Conservation (phyloP, 169 alveolate genomes). For the Cryptosporidium andersoni region DNA sequence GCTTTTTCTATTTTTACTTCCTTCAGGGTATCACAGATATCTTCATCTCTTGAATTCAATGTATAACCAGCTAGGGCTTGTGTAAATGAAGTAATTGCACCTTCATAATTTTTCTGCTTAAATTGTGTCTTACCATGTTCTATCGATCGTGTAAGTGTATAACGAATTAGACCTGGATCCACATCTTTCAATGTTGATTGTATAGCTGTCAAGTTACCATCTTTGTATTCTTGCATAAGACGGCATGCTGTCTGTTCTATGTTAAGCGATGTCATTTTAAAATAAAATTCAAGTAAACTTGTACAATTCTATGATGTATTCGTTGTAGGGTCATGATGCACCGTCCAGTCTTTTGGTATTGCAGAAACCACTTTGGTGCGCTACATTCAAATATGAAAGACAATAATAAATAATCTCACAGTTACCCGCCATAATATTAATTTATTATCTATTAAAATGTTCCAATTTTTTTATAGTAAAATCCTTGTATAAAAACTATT, state of each 20-base stretch:
- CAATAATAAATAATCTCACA: too few relatives aligned
- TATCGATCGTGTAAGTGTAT: slow-evolving; percentile 14
- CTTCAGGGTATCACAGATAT: background rate
- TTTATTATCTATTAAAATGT: too few relatives aligned
- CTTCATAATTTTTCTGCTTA: slow-evolving; percentile 14
- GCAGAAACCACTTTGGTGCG: too few relatives aligned
- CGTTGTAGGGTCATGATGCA: too few relatives aligned
- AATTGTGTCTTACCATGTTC: slow-evolving; percentile 56
- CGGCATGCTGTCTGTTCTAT: slow-evolving; percentile 57
- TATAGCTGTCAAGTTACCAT: slow-evolving; percentile 43
- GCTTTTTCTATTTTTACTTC: slow-evolving; percentile 15
- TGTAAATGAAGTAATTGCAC: slow-evolving; percentile 52
- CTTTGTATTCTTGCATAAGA: slow-evolving; percentile 35
- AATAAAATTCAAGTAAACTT: too few relatives aligned
- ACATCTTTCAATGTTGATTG: slow-evolving; percentile 49
- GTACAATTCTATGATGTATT: too few relatives aligned
- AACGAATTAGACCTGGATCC: slow-evolving; percentile 34
- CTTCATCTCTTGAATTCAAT: slow-evolving; percentile 3
- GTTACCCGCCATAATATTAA: too few relatives aligned
- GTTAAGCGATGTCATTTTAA: background rate
- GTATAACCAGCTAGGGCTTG: slow-evolving; percentile 64
- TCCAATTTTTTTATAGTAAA: too few relatives aligned
- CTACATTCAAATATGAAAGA: too few relatives aligned
- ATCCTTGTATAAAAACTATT: too few relatives aligned
- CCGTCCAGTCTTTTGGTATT: too few relatives aligned